Evolutionary conservation across 345 rosid species (phyloP).

Genomic region (Geranium brycei): DNA sequence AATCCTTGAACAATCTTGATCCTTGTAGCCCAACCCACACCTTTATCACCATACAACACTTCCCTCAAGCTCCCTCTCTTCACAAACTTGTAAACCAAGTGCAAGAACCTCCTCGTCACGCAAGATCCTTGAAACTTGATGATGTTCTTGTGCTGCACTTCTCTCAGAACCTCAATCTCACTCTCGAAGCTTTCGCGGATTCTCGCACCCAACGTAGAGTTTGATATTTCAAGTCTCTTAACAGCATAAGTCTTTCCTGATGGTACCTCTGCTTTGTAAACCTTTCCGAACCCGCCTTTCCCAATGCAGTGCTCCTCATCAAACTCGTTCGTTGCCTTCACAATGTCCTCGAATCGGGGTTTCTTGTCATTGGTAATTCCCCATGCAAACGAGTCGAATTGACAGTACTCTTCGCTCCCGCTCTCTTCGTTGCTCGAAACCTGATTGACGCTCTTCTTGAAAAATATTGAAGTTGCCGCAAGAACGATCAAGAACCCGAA

Average conservation of each 20-base stretch:
- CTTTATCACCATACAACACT: not conserved
- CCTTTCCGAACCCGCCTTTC: conserved; percentile 4
- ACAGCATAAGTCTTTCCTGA: conserved; percentile 5
- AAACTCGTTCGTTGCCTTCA: conserved; percentile 4
- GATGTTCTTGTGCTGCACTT: conserved; percentile 6
- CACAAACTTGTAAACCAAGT: not conserved
- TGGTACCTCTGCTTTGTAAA: conserved; percentile 9
- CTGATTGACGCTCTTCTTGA: too few species aligned
- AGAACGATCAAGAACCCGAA: not conserved
- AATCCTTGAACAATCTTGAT: conserved; percentile 3
- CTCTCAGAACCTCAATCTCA: not conserved
- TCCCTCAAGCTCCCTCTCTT: conserved; percentile 8
- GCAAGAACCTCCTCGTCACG: not conserved
- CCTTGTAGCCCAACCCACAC: conserved; percentile 3
- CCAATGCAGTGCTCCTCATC: conserved; percentile 5
- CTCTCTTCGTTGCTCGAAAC: too few species aligned
- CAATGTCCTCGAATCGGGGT: not conserved
- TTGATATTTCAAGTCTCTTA: conserved; percentile 7
- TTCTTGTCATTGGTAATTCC: too few species aligned
- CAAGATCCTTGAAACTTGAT: conserved; percentile 10
- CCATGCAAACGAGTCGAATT: too few species aligned
- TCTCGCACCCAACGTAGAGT: not conserved
- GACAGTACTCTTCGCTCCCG: too few species aligned
- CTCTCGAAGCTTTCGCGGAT: conserved; percentile 1
- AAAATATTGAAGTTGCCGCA: too few species aligned